Base-by-base conservation (phyloP, 1,284 basidiomycete species). In the Ganoderma sinense region DNA sequence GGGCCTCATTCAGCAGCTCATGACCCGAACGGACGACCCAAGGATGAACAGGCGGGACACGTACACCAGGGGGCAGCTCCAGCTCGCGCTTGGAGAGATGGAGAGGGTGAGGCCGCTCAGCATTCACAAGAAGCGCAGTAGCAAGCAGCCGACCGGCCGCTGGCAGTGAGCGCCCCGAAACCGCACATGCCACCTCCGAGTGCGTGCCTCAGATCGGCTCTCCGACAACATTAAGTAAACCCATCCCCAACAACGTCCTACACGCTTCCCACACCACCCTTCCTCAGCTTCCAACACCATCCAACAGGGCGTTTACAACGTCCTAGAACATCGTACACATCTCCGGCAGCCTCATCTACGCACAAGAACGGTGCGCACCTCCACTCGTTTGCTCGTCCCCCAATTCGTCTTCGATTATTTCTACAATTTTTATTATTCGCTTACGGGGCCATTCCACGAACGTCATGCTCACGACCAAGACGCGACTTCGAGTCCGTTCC, bases 61-160 rank as follows among this genome's bases (percentile, higher is more conserved):
- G 23, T 51, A 48, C 40, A 16, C 18, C 10, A 16, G n/a, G 65
- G 62, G 60, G 55, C 65, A 69, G 64, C 68, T 73, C 64, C 55
- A 61, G 26, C 39, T 62, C 45, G 71, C 71, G 62, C 67, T 73
- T 23, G 58, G 62, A 13, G 71, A 73, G 65, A 65, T 69, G 6
- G 71, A 73, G 65, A 20, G 26, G 26, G 69, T 71, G 55, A 64
- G 58, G 61, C 72, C 69, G 62, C 69, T 70, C 20, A 65, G 45
- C 26, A 67, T 65, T 23, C 64, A 65, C 60, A 69, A 72, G 69
- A 66, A 51, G 23, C 18, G n/a, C 36, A 10, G 7, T 23, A 10
- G 45, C 45, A 11, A 4, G 48, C n/a, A 26, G 11, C 48, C 23
- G 48, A 11, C 23, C 23, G 23, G 23, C 48, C 48, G 11, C 23